These are phyloP conservation scores for Citrus reticulata DNA, from an alignment of 345 rosid genomes.

Conservation along the genomic window DNA sequence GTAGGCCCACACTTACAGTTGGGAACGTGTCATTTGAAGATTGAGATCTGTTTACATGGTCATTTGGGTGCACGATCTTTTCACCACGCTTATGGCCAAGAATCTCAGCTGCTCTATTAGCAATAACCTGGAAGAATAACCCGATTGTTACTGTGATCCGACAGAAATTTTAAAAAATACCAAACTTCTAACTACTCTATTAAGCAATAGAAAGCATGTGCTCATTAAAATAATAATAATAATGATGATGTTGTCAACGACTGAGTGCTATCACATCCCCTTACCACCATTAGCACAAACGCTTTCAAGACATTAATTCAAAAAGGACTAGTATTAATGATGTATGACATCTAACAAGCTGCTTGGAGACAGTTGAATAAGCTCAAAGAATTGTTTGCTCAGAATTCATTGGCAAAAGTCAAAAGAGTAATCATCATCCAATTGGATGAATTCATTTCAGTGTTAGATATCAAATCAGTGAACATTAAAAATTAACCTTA, in stretches of 20 bases:
- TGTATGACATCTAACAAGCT: background rate
- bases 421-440: background rate
- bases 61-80: slow-evolving; percentile 92
- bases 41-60: slow-evolving; percentile 93
- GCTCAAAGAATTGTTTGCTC: background rate
- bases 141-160: background rate
- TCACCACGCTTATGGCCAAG: slow-evolving; percentile 88
- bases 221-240: background rate
- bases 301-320: background rate
- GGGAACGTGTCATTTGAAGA: slow-evolving; percentile 98
- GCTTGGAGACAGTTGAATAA: background rate
- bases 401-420: background rate
- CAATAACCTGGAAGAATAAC: slow-evolving; percentile 64
- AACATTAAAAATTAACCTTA: background rate
- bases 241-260: background rate
- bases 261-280: background rate
- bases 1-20: slow-evolving; percentile 49
- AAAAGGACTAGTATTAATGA: background rate
- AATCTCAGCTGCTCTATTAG: slow-evolving; percentile 96
- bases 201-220: background rate
- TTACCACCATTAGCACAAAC: background rate
- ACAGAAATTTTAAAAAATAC: background rate
- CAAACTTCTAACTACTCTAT: background rate
- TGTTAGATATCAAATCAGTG: background rate
- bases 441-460: background rate